Conservation (phyloP, 441 rosid genomes). For the Daphne laureola region DNA sequence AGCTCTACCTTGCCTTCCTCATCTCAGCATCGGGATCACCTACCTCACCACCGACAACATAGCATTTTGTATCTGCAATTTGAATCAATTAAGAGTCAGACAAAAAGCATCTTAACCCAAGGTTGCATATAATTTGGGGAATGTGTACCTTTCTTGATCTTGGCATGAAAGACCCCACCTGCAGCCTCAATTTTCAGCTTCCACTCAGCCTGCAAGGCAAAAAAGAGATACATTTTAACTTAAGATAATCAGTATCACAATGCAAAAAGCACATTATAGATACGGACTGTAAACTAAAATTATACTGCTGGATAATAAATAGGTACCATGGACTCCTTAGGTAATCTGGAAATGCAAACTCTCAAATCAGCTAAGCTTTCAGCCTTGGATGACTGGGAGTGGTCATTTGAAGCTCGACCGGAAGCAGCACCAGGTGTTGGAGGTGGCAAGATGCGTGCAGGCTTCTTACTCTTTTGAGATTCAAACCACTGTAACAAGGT, state of each 20-base stretch:
- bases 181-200: constrained; percentile 65
- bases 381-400: constrained; percentile 37
- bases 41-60: constrained; percentile 57
- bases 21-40: constrained; percentile 53
- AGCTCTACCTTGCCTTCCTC: constrained; percentile 74
- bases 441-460: constrained; percentile 54
- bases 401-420: constrained; percentile 35
- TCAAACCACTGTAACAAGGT: constrained; percentile 72
- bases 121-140: constrained; percentile 7
- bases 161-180: constrained; percentile 71
- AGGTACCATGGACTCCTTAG: constrained; percentile 54
- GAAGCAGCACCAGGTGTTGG: constrained; percentile 32
- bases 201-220: constrained; percentile 69
- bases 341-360: constrained; percentile 59
- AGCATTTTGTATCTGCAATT: constrained; percentile 74
- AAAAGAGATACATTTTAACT: constrained; percentile 2
- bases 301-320: too few relatives aligned
- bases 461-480: constrained; percentile 68
- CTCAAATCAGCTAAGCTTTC: constrained; percentile 69
- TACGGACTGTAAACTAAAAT: too few relatives aligned
- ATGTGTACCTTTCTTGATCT: constrained; percentile 61
- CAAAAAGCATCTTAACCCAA: constrained; percentile 7
- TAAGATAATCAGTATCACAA: too few relatives aligned
- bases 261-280: too few relatives aligned
- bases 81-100: constrained; percentile 17